phyloP scores from a whole-genome alignment of 768 basidiomycete genomes.

The Collybia sp. region DNA sequence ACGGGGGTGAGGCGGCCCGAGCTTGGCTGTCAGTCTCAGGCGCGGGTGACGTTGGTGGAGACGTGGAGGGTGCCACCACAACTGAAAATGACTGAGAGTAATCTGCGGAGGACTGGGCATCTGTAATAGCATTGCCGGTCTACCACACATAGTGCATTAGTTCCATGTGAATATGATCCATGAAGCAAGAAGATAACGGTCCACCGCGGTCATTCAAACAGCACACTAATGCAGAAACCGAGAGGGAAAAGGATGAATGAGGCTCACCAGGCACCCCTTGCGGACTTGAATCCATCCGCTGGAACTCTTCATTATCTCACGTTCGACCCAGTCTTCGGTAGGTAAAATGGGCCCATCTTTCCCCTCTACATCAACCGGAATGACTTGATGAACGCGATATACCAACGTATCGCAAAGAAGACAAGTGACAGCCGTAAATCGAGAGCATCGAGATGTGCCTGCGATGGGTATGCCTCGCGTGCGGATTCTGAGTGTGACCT shows the following conservation, averaged over 20 bases:
- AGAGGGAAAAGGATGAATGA: conserved; percentile 5
- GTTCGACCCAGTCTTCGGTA: conserved; percentile 73
- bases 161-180: neutral
- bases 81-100: conserved; percentile 46
- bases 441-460: conserved; percentile 45
- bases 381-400: conserved; percentile 66
- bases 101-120: conserved; percentile 31
- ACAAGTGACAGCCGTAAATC: conserved; percentile 64
- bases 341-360: conserved; percentile 65
- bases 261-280: conserved; percentile 62
- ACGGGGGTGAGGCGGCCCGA: conserved; percentile 20
- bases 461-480: conserved; percentile 37
- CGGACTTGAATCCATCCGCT: conserved; percentile 75
- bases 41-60: conserved; percentile 19
- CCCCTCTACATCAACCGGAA: conserved; percentile 51
- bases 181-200: conserved; percentile 7
- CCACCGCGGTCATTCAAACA: neutral
- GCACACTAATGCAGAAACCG: no score
- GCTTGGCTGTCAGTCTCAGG: conserved; percentile 17
- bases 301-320: conserved; percentile 60
- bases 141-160: conserved; percentile 15
- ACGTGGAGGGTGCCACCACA: conserved; percentile 30
- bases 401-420: conserved; percentile 58
- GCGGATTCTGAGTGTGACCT: conserved; percentile 64
- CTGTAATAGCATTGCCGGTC: conserved; percentile 31